These are phyloP conservation scores for Sporothrix pallida DNA, from an alignment of 2,329 filamentous ascomycete species.

Conservation along the genomic window DNA sequence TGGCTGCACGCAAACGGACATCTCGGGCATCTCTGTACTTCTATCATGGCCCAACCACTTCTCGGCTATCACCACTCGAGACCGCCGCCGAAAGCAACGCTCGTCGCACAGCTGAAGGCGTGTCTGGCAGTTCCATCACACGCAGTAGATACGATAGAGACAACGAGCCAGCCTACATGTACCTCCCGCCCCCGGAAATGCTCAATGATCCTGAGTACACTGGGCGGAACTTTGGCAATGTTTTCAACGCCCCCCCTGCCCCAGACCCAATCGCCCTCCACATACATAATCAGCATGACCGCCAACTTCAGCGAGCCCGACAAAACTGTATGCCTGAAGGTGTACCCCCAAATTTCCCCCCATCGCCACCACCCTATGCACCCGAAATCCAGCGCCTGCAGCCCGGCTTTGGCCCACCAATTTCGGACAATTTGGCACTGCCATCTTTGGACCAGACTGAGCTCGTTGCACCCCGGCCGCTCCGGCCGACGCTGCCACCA, in stretches of 20 bases:
- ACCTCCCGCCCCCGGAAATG: background rate
- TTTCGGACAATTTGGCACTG: slow-evolving; percentile 12
- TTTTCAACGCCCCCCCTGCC: background rate
- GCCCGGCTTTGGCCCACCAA: background rate
- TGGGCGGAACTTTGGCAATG: background rate
- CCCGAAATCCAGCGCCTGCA: background rate
- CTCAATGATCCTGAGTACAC: background rate
- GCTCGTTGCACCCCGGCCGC: background rate
- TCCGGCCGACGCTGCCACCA: background rate
- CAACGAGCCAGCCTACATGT: background rate
- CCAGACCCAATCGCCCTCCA: background rate
- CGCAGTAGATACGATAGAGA: background rate
- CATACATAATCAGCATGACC: background rate
- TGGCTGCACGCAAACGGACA: background rate
- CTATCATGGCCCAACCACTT: background rate
- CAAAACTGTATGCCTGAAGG: background rate
- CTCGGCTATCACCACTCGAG: too few species aligned
- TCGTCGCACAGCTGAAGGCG: too few species aligned
- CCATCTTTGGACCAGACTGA: slow-evolving; percentile 9
- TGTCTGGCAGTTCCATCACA: background rate
- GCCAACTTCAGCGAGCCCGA: background rate
- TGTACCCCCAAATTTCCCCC: background rate
- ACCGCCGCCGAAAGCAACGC: too few species aligned
- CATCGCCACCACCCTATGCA: background rate
- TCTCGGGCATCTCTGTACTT: background rate